These are phyloP conservation scores for Somion occarium DNA, from an alignment of 1,284 basidiomycete genomes.

Conservation along the genomic window DNA sequence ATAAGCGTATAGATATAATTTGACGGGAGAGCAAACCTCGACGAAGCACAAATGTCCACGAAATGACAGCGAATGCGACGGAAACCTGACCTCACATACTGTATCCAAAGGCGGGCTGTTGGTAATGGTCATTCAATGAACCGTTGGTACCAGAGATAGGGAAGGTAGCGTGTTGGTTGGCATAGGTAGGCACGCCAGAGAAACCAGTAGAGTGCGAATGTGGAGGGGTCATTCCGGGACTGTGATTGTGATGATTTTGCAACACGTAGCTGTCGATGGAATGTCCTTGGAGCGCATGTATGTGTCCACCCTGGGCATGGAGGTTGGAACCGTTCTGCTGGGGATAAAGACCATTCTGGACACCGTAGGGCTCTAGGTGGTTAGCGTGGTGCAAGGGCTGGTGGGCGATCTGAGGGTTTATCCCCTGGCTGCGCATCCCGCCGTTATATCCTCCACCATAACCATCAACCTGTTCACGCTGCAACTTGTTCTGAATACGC, in stretches of 20 bases:
- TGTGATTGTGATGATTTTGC: constrained; percentile 63
- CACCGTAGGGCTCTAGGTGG: constrained; percentile 64
- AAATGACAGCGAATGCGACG: not conserved
- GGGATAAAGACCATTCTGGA: constrained; percentile 57
- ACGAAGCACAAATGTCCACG: not conserved
- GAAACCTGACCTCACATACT: constrained; percentile 53
- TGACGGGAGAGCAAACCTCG: not conserved
- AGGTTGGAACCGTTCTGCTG: constrained; percentile 39
- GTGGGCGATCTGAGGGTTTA: constrained; percentile 52
- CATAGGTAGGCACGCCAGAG: constrained; percentile 51
- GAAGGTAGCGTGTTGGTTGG: constrained; percentile 32
- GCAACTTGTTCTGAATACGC: constrained; percentile 95
- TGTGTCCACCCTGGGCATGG: constrained; percentile 43
- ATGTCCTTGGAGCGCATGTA: constrained; percentile 52
- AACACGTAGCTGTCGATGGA: constrained; percentile 76
- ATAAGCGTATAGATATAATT: constrained; percentile 2
- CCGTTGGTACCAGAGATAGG: constrained; percentile 44
- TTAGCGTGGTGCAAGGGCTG: constrained; percentile 49
- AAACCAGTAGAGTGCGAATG: constrained; percentile 52
- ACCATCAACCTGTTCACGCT: constrained; percentile 83
- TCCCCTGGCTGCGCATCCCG: constrained; percentile 49
- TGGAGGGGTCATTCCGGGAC: constrained; percentile 50
- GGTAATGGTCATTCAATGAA: constrained; percentile 67
- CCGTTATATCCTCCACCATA: constrained; percentile 53
- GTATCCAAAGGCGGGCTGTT: constrained; percentile 67